Base-by-base conservation (phyloP, 108 stramenopile genomes). In the Cyclotella sp. region DNA sequence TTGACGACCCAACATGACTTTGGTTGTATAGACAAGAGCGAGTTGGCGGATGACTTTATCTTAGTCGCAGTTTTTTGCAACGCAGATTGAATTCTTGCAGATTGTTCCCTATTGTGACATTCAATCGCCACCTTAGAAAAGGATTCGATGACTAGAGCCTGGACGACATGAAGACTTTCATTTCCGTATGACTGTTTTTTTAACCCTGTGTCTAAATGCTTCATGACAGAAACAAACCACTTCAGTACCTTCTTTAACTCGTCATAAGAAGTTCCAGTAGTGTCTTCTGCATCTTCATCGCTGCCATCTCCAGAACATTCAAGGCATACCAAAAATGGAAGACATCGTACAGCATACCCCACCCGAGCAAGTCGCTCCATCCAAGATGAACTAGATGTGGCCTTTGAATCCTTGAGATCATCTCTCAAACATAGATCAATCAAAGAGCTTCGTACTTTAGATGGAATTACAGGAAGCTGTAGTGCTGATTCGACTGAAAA, bases 1-100 rank as follows among this genome's bases (percentile, higher is more conserved):
- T 81, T 83, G 13, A 86, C 27, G 43, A 79, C 82, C 89, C 89
- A 91, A 24, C 87, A 45, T 21, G 92, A 91, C 18, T 45, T 64
- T 16, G 80, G 78, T 6, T 72, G 64, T 13, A 44, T 22, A 22
- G 82, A 64, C 15, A 91, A 45, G 9, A 89, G 67, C 30, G 82
- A 75, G 64, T 65, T 78, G 0, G 88, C 84, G 44, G 60, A 19
- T 46, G 39, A 10, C 24, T 68, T 85, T 8, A 72, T 62, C 46
- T 60, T 44, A n/a, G 41, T 18, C 49, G 86, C 24, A 34, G 53
- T 58, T 57, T 75, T 76, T 45, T 71, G 68, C 9, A 84, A 58
- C 15, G 47, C 14, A 12, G 81, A 51, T 13, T 28, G 26, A 12
- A 80, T 55, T 47, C 30, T 76, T 19, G 79, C 53, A 15, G 82